These are phyloP conservation scores for Dactylellina cionopaga DNA, from an alignment of 2,329 filamentous ascomycete genomes.

Conservation along the genomic window DNA sequence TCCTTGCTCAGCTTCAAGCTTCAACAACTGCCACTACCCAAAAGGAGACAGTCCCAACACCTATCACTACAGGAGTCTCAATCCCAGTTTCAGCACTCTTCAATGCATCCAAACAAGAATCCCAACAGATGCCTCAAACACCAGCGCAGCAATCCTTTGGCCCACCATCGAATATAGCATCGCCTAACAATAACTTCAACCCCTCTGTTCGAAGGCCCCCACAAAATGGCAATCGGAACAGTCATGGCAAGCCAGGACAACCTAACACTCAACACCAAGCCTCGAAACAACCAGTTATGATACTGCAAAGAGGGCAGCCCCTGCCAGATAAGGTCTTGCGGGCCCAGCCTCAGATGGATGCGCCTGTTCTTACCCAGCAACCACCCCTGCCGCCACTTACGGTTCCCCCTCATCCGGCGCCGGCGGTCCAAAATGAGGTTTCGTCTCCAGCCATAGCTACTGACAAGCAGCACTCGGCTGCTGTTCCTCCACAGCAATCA, in stretches of 20 bases:
- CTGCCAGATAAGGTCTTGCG: constrained; percentile 12
- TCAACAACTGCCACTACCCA: not conserved
- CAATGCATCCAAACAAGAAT: constrained; percentile 37
- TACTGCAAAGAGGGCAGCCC: constrained; percentile 47
- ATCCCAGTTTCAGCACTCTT: constrained; percentile 40
- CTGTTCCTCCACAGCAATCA: constrained; percentile 3
- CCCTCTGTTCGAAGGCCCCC: constrained; percentile 30
- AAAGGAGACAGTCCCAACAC: constrained; percentile 23
- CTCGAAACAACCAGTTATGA: constrained; percentile 36
- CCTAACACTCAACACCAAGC: constrained; percentile 7
- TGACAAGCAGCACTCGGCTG: not conserved
- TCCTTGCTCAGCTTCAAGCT: constrained; percentile 49
- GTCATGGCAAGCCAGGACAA: constrained; percentile 30
- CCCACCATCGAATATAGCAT: not conserved
- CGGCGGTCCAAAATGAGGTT: not conserved
- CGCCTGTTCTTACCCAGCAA: not conserved
- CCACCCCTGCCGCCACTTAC: not conserved
- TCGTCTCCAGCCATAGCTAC: not conserved
- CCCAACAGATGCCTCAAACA: constrained; percentile 17
- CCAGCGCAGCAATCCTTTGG: constrained; percentile 25
- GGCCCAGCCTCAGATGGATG: not conserved
- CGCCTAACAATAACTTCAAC: constrained; percentile 49
- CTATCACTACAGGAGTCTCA: constrained; percentile 12
- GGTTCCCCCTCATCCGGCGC: constrained; percentile 10
- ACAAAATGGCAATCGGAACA: constrained; percentile 18